Base-by-base conservation (phyloP, 1,284 basidiomycete species). In the Microbotryum intermedium region DNA sequence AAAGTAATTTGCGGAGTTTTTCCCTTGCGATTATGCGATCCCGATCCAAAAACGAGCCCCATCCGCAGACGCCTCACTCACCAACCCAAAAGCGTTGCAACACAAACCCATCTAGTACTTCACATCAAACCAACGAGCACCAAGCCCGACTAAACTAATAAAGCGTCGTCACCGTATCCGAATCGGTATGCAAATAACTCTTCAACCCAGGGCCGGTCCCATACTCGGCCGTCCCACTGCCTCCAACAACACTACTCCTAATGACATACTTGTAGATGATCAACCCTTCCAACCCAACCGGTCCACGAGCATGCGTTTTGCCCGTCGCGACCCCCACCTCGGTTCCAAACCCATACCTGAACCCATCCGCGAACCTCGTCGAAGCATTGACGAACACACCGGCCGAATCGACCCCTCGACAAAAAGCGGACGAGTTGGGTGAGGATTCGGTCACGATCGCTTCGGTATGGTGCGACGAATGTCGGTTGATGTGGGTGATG, bases 261-360 rank as follows among this genome's bases (percentile, higher is more conserved):
- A 97, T 77, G 77, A 91, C 83, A 74, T 94, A 97, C 77, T 95
- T 97, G 80, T 97, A 95, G 62, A 86, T 94, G 50, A 92, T 51
- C 47, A 68, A 62, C 18, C 95, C 95, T 67, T 97, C 92, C 55
- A 98, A 78, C 0, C 95, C 95, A 1, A 98, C 95, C 0, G 95
- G 95, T 2, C 95, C 95, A 30, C 95, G 80, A 3, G 95, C 94
- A 72, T 99, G 95, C 57, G 95, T 97, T 70, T 90, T 86, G 2
- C 92, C 92, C 0, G 95, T 99, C 72, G 86, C 88, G 72, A 99
- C 97, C 10, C 95, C 95, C 1, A 99, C 94, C 76, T 98, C 95
- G 2, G 95, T 94, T 1, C 95, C 95, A 67, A 97, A 90, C 0
- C 95, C 95, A 75, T 92, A 99, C 58, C 95, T 78, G 76, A 94